Evolutionary conservation across 176 grass and related monocot genomes (phyloP), one percentile per base, ranked within the genome.

Genomic region (Musa troglodytarum): DNA sequence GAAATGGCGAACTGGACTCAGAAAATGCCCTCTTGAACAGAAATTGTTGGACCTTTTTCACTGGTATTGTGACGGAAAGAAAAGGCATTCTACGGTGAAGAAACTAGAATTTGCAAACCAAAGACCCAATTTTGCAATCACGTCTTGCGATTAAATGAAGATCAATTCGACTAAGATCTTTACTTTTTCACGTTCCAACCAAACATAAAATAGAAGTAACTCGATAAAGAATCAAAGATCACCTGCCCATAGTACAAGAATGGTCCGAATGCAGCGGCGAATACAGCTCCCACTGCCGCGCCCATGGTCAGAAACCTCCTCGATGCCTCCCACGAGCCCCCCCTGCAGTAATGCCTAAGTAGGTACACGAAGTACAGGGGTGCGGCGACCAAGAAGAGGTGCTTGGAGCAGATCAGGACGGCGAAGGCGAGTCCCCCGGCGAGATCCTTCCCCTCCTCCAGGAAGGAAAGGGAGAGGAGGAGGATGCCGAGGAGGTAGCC

Each of bases 231-330:
- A 68, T 15, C 14, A 43, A 16, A 43, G 69, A 17, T 82, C 79
- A 97, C 94, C 82, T 93, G 94, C 21, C 94, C 88, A 50, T 91
- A 82, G 81, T 91, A 98, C 17, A 90, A 52, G 55, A 93, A 98
- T 63, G 95, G 90, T 9, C 65, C 86, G 74, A 98, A 93, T 3
- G 90, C 85, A 54, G 49, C 79, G 0, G 80, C 78, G 11, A 98
- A 98, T 56, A 98, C 82, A 54, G 65, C 73, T 82, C 74, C 76
- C 55, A 98, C 90, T n/a, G 28, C 82, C 17, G 75, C 52, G 0
- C 95, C 86, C 86, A 93, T 89, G 68, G 81, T 64, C 43, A 87
- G 11, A 51, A 98, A 77, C 73, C 82, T 85, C 54, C 80, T 63
- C 3, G 85, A 61, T 65, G 86, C 90, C 83, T 76, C 87, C 10